phyloP scores from a whole-genome alignment of 2,329 filamentous ascomycete species.

The Aspergillus sp. region DNA sequence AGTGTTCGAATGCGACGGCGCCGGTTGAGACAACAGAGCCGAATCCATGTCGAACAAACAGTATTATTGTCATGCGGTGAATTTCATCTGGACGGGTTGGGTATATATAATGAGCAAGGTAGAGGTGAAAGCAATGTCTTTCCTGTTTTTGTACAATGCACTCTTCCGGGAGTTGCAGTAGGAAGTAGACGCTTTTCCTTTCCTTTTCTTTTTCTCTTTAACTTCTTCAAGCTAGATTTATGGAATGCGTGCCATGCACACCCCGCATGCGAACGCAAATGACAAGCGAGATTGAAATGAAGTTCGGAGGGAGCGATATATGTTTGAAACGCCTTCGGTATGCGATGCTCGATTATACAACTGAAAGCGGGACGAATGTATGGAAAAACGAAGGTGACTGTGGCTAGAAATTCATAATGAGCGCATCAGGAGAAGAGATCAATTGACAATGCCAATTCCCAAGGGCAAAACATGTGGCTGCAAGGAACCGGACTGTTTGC shows the following conservation, averaged over 20 bases:
- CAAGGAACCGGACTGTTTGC: background rate
- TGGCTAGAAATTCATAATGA: background rate
- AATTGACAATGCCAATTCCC: background rate
- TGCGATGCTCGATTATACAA: background rate
- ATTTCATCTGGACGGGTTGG: slow-evolving; percentile 7
- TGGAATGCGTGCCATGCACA: background rate
- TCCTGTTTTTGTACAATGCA: too few relatives aligned
- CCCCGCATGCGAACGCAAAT: background rate
- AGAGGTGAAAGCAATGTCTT: background rate
- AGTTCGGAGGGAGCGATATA: background rate
- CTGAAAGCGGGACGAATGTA: background rate
- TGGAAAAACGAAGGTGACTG: background rate
- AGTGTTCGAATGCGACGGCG: slow-evolving; percentile 6
- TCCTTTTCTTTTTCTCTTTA: background rate
- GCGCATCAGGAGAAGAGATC: background rate
- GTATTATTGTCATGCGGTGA: slow-evolving; percentile 3
- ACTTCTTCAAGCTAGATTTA: background rate
- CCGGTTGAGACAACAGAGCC: slow-evolving; percentile 7
- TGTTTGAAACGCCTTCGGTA: background rate
- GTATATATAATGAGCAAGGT: background rate
- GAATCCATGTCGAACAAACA: slow-evolving; percentile 10
- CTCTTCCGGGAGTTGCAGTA: background rate
- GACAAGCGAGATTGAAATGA: background rate
- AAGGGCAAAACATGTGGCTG: background rate
- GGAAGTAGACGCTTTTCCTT: background rate